Base-by-base conservation (phyloP, 2,329 filamentous ascomycete genomes). In the Conoideocrella luteorostrata region DNA sequence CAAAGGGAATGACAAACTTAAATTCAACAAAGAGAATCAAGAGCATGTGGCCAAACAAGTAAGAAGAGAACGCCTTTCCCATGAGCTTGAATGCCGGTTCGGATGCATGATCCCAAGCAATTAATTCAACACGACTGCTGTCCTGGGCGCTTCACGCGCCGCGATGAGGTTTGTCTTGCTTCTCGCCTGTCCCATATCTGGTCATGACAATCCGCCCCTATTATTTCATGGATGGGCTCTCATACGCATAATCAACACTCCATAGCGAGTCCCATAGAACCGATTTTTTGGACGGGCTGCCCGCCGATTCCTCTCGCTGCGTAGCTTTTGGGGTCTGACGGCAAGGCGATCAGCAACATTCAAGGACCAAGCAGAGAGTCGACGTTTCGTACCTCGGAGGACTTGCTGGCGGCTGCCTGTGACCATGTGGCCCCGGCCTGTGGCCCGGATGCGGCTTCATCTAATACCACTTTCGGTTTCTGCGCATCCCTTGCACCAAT, bases 221-320 rank as follows among this genome's bases (percentile, higher is more conserved):
- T 49, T 52, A 59, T 48, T 50, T 58, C 51, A 52, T 60, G n/a
- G 45, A 42, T 2, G 55, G 52, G 33, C 68, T 72, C 50, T 75
- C 76, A 39, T 76, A 72, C 49, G 67, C 78, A 36, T 80, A 68
- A 52, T 82, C 78, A 21, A 81, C 56, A 49, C 69, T 78, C 78
- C 79, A 82, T 13, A 83, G 60, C 11, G 75, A 71, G 51, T 81
- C 78, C 77, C 78, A 84, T 9, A 82, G 69, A 4, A 80, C 65
- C 22, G 74, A 78, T 53, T 63, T 74, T 59, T 69, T 75, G n/a
- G 58, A 62, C 20, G 67, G 57, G 47, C 67, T 69, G 43, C 67
- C 59, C 10, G 45, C 42, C 51, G 53, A 63, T 42, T 66, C 58
- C 50, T 75, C 66, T 48, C 68, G 66, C 18, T 63, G 63, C 28